Conservation (phyloP, 2,329 filamentous ascomycete species). For the Neospermospora avenae region DNA sequence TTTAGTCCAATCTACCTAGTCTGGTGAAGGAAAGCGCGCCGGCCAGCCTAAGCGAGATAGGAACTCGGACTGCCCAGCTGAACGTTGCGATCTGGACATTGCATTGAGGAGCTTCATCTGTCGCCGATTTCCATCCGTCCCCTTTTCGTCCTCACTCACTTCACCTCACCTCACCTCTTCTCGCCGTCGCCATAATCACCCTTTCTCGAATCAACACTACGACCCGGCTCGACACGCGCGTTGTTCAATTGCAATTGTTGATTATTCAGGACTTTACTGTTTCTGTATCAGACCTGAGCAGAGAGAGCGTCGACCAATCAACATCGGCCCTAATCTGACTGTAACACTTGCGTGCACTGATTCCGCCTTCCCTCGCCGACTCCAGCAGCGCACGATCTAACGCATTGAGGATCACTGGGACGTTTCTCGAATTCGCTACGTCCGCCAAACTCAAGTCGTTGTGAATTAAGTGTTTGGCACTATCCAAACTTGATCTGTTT, state of each 20-base stretch:
- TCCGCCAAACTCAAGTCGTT: slow-evolving; percentile 8
- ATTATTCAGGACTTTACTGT: slow-evolving; percentile 17
- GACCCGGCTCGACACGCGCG: slow-evolving; percentile 3
- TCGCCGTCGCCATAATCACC: not conserved
- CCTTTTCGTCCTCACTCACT: not conserved
- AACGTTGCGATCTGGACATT: slow-evolving; percentile 15
- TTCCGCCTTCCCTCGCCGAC: not conserved
- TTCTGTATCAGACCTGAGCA: slow-evolving; percentile 8
- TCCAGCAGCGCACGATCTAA: not conserved
- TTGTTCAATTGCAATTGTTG: slow-evolving; percentile 9
- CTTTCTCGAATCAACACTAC: not conserved
- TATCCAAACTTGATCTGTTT: slow-evolving; percentile 9
- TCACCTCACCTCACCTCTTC: not conserved
- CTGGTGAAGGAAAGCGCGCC: not conserved
- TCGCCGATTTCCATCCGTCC: not conserved
- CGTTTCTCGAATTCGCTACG: not conserved
- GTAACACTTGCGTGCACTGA: not conserved
- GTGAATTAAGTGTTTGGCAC: not conserved
- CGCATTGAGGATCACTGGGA: slow-evolving; percentile 2
- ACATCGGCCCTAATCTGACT: slow-evolving; percentile 2
- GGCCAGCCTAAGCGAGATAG: slow-evolving; percentile 16
- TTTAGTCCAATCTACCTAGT: not conserved
- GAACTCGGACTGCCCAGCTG: slow-evolving; percentile 6
- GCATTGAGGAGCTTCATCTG: slow-evolving; percentile 6
- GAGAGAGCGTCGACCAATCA: not conserved